phyloP scores from a whole-genome alignment of 1,139 yeast genomes.

The Hyphopichia wangnamkhiaoensis region DNA sequence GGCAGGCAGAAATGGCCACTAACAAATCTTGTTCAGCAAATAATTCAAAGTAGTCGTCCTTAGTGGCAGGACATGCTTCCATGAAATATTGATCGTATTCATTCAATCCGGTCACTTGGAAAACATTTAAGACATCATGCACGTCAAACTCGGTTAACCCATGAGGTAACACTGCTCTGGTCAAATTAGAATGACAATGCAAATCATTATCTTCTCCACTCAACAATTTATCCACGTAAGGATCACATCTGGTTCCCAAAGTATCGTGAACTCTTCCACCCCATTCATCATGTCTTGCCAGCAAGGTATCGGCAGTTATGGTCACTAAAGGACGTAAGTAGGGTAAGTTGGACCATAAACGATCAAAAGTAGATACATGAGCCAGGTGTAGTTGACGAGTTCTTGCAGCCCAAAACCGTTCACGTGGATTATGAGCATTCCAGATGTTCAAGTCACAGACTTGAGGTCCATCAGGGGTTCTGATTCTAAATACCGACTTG shows the following conservation, averaged over 20 bases:
- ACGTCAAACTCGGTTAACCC: slow-evolving; percentile 68
- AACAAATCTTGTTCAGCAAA: slow-evolving; percentile 67
- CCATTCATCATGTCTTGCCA: slow-evolving; percentile 60
- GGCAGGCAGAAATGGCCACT: slow-evolving; percentile 69
- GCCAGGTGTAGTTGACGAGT: slow-evolving; percentile 69
- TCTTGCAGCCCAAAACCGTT: slow-evolving; percentile 69
- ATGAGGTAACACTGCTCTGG: slow-evolving; percentile 56
- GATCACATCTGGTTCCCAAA: slow-evolving; percentile 69
- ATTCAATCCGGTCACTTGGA: slow-evolving; percentile 68
- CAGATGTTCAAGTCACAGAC: slow-evolving; percentile 70
- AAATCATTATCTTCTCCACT: slow-evolving; percentile 66
- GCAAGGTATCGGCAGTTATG: slow-evolving; percentile 59
- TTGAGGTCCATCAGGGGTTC: slow-evolving; percentile 70
- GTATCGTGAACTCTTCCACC: slow-evolving; percentile 69
- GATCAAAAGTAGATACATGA: slow-evolving; percentile 61
- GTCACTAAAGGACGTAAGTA: slow-evolving; percentile 64
- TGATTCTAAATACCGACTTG: slow-evolving; percentile 56
- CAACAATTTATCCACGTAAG: slow-evolving; percentile 63
- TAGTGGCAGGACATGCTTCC: slow-evolving; percentile 67
- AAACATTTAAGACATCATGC: slow-evolving; percentile 69
- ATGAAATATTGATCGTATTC: slow-evolving; percentile 67
- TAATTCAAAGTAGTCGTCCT: slow-evolving; percentile 61
- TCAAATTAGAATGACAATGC: slow-evolving; percentile 67
- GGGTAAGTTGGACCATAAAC: slow-evolving; percentile 67
- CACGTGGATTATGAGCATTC: slow-evolving; percentile 62